These are phyloP conservation scores for Trypanosoma congolense DNA, from an alignment of 208 protist genomes.

Conservation along the genomic window DNA sequence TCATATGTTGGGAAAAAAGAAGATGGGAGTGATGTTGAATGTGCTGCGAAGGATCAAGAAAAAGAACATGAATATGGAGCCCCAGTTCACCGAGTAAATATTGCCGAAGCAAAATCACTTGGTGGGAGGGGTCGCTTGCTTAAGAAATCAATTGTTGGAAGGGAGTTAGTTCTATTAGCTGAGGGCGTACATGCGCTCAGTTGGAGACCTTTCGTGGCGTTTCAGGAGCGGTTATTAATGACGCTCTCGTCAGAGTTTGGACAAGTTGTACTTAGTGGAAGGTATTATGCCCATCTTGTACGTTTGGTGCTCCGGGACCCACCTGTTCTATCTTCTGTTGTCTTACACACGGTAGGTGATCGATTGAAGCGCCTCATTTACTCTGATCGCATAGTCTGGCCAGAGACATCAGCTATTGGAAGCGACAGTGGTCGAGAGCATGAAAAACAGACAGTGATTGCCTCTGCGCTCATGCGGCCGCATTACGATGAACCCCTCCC, in stretches of 20 bases:
- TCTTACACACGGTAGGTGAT: constrained; percentile 21
- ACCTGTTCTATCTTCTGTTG: constrained; percentile 17
- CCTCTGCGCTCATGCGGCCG: constrained; percentile 9
- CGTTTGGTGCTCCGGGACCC: constrained; percentile 16
- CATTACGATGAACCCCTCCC: constrained; percentile 16
- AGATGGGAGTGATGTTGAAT: not conserved
- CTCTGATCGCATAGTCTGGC: constrained; percentile 8
- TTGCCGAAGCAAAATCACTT: constrained; percentile 19
- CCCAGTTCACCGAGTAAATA: constrained; percentile 2
- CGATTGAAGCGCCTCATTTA: constrained; percentile 25
- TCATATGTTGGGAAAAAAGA: too few species aligned
- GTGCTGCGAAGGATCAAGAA: not conserved
- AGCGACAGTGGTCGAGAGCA: not conserved
- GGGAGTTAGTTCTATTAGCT: constrained; percentile 25
- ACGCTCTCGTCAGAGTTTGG: constrained; percentile 14
- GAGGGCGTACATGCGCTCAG: constrained; percentile 20
- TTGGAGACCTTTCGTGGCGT: constrained; percentile 20
- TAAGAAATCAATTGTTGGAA: constrained; percentile 16
- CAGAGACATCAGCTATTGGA: not conserved
- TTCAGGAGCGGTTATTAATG: constrained; percentile 20
- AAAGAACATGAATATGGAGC: not conserved
- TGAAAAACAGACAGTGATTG: constrained; percentile 2
- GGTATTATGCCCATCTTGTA: constrained; percentile 19
- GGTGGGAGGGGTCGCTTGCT: constrained; percentile 17
- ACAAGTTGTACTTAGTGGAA: constrained; percentile 9